Evolutionary conservation across 352 stramenopile genomes (phyloP).

Genomic region (Globisporangium viniferum): DNA sequence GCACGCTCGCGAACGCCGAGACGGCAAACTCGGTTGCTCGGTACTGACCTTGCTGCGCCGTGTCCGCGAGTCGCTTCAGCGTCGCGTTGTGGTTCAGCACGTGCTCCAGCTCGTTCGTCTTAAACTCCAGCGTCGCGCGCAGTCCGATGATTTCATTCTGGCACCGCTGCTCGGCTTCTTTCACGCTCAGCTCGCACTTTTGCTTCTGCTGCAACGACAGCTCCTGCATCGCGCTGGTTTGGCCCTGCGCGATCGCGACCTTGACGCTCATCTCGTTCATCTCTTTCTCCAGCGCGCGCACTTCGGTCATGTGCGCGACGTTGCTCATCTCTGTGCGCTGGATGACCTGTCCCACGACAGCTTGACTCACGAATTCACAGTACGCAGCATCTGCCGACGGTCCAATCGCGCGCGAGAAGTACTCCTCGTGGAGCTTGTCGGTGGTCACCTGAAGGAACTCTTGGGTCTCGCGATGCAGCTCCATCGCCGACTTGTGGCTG

Average conservation of each 20-base stretch:
- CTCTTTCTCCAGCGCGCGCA: constrained; percentile 73
- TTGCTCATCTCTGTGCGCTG: constrained; percentile 76
- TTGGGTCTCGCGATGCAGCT: constrained; percentile 70
- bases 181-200: constrained; percentile 72
- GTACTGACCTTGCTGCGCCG: constrained; percentile 82
- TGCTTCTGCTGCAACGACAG: constrained; percentile 72
- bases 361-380: constrained; percentile 80
- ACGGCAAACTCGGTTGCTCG: constrained; percentile 80
- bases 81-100: constrained; percentile 87
- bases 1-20: constrained; percentile 61
- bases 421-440: constrained; percentile 48
- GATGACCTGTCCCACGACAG: constrained; percentile 67
- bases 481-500: constrained; percentile 65
- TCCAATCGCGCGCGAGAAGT: constrained; percentile 57
- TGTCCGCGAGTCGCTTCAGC: constrained; percentile 82
- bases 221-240: constrained; percentile 81
- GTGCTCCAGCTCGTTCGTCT: constrained; percentile 86
- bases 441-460: constrained; percentile 56
- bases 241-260: constrained; percentile 74
- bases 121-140: constrained; percentile 76
- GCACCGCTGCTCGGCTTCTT: constrained; percentile 74
- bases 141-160: constrained; percentile 60
- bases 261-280: constrained; percentile 83
- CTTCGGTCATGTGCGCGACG: constrained; percentile 68
- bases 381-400: constrained; percentile 80